Evolutionary conservation across 352 stramenopile genomes (phyloP), one percentile per base, ranked within the genome.

Genomic region (Pythium vanterpoolii): DNA sequence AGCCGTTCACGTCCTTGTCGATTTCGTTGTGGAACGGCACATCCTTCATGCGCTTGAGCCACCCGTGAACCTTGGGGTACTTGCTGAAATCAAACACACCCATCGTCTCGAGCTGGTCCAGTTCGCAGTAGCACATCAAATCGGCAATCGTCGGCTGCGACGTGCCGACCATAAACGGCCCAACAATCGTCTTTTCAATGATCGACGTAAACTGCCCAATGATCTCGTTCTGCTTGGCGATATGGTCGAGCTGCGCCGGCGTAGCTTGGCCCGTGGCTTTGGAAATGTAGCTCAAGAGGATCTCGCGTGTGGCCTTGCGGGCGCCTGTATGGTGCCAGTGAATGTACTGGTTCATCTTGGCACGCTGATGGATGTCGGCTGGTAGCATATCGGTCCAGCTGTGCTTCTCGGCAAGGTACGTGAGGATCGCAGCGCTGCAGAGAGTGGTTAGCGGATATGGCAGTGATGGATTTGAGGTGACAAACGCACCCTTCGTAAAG

Each of bases 251-350:
- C 18, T 64, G 46, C 27, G 13, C 28, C 1, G 47, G 47, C 23
- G 57, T 58, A 2, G 57, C 57, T 1, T 45, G n/a, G 30, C 39
- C 28, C 3, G 8, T 56, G 2, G 21, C 36, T 27, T 52, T 52
- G 30, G 31, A 30, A 21, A 61, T 36, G 54, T 46, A 46, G 19
- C 40, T 50, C 19, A 53, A 10, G 30, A 61, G 54, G 42, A 61
- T 46, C 42, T 58, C 73, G 7, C 53, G 40, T 21, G 79, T 86
- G 53, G 72, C 62, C 33, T 73, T 45, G 18, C 79, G 79, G 26
- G 66, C 63, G 55, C 77, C 80, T 31, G 67, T 85, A 71, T 90
- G 80, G 64, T 90, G 77, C 80, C 80, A 90, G 73, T 87, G 73
- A 19, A 89, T 47, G 51, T 83, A 86, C 66, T 89, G 44, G 64